Conservation (phyloP, 2,329 filamentous ascomycete genomes). For the Aureobasidium sp. region DNA sequence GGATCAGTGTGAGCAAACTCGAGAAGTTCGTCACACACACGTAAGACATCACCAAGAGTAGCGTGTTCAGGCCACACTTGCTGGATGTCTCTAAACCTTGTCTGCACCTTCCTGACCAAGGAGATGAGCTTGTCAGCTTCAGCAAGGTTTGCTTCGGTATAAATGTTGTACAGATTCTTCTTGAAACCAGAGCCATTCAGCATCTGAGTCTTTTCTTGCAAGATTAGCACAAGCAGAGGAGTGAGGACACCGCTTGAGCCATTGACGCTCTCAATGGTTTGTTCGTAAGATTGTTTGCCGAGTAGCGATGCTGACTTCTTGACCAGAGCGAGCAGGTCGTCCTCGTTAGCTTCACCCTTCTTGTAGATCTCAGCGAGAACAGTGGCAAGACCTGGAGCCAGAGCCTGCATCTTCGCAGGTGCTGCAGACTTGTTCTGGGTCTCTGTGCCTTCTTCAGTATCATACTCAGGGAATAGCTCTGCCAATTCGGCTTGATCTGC, state of each 20-base stretch:
- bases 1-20: constrained; percentile 73
- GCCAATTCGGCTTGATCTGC: constrained; percentile 67
- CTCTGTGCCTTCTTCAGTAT: constrained; percentile 37
- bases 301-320: constrained; percentile 14
- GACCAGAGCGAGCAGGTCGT: constrained; percentile 20
- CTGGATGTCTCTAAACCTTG: constrained; percentile 64
- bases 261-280: background rate
- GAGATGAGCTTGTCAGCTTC: constrained; percentile 68
- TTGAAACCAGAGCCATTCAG: constrained; percentile 17
- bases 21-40: constrained; percentile 66
- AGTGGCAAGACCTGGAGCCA: constrained; percentile 21
- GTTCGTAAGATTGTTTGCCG: background rate
- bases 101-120: constrained; percentile 61
- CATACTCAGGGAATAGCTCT: constrained; percentile 73
- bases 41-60: constrained; percentile 71
- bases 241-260: background rate
- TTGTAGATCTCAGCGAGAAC: constrained; percentile 21
- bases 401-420: constrained; percentile 18
- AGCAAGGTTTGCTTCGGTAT: constrained; percentile 67
- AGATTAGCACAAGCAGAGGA: constrained; percentile 28
- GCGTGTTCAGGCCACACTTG: constrained; percentile 63
- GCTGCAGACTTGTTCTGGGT: background rate
- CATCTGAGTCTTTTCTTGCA: constrained; percentile 26
- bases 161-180: constrained; percentile 67
- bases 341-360: background rate